Conservation (phyloP, 176 grass and related monocot species). For the Avena atlantica region DNA sequence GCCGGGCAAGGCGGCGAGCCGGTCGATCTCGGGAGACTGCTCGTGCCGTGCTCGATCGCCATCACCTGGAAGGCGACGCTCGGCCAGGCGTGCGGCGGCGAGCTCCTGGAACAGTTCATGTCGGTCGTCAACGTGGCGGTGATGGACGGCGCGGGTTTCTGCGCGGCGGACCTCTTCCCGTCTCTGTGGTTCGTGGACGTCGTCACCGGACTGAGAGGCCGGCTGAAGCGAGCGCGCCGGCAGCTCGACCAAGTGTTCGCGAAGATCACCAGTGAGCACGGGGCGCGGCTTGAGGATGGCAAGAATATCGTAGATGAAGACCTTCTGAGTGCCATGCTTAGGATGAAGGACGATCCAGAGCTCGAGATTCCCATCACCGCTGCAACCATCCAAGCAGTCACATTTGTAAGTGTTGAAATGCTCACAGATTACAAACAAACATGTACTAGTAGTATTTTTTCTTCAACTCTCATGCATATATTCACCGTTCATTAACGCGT, state of each 20-base stretch:
- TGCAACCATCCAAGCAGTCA: background rate
- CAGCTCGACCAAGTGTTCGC: background rate
- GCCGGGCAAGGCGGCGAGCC: background rate
- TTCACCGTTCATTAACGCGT: background rate
- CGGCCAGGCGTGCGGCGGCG: background rate
- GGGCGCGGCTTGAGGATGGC: background rate
- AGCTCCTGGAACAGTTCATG: background rate
- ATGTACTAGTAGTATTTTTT: background rate
- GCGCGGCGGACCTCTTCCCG: background rate
- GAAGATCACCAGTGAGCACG: background rate
- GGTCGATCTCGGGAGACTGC: conserved; percentile 13
- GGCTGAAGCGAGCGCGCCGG: background rate
- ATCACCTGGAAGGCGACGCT: background rate
- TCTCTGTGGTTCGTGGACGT: background rate
- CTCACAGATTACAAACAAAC: background rate
- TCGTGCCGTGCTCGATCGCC: background rate
- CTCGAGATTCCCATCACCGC: background rate
- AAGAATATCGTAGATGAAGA: background rate
- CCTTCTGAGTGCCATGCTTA: background rate
- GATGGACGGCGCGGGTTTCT: background rate
- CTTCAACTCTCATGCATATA: background rate
- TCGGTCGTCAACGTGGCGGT: background rate
- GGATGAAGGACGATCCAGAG: background rate
- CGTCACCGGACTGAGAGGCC: background rate
- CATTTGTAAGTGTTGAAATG: background rate